Base-by-base conservation (phyloP, 129 eudicot genomes). In the Flaveria bidentis region DNA sequence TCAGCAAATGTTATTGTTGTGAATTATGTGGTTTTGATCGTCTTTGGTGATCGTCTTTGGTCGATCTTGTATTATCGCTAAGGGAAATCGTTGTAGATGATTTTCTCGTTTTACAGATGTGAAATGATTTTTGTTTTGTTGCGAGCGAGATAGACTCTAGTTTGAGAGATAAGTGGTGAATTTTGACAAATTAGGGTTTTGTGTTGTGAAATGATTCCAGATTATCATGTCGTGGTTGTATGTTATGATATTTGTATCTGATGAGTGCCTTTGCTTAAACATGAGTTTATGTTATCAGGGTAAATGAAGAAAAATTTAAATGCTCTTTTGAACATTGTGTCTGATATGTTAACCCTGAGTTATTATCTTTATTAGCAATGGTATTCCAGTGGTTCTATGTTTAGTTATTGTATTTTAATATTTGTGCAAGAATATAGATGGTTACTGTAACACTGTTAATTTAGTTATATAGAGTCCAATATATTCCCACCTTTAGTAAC, bases 291-390 rank as follows among this genome's bases (percentile, higher is more conserved):
- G 17, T 47, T 47, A 52, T 52, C 60, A 52, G 58, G 58, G 58
- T 52, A 52, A 52, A 52, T 12, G 3, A 50, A 10, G 4, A 14
- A 50, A 50, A 6, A 15, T 22, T 18, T 18, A 20, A 53, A 53
- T 53, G 9, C 60, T 53, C 23, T 16, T 53, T 53, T 53, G 60
- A 22, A 15, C 23, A 53, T 53, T 53, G 60, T n/a, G n/a, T 53
- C 22, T 53, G 60, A 53, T 53, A 53, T 53, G 60, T n/a, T 30
- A 67, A 67, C 33, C 42, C 41, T 67, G 72, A 67, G 53, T 67
- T 39, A 14, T 2, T 17, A 68, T 45, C 56, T 22, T 1, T 41
- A 68, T 22, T 7, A 20, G 16, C 23, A 30, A 53, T 33, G 51
- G 17, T 28, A 52, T 72, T 28, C 12, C 11, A 9, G 11, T 22